Base-by-base conservation (phyloP, 805 yeast species). In the Kuraishia molischiana region DNA sequence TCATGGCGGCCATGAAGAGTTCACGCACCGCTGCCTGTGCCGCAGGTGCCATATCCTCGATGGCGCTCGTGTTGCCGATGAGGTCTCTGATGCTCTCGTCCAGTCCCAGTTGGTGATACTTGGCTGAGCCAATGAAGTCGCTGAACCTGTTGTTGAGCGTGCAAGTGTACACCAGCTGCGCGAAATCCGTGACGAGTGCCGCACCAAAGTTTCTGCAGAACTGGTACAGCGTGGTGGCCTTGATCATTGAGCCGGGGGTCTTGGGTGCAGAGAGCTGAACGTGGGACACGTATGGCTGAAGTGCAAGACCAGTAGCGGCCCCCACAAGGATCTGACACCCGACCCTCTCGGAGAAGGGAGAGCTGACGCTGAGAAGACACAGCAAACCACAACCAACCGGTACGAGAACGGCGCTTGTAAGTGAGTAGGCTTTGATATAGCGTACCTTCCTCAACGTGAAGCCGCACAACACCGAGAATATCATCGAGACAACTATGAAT, bases 221-320 rank as follows among this genome's bases (percentile, higher is more conserved):
- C 43, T 63, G 61, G 40, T 69, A 39, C 36, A 64, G 57, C 1
- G 75, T 53, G 4, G 77, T 70, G 2, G 72, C 60, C 52, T 72
- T 49, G 34, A 74, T 69, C 5, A 62, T 59, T 3, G 69, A 63
- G 13, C 79, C 79, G 5, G 71, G 63, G 1, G 59, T 51, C 41
- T 72, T 68, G 24, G 80, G 77, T 9, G 75, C 74, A 18, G 62
- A 54, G 6, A 74, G 50, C 46, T 74, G 77, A 2, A 70, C 60
- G 2, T 67, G 50, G 24, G 71, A 47, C 34, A 70, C 54, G 13
- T 62, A 45, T 2, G 73, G 56, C 49, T 74, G 79, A 49, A 72
- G 54, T 38, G 54, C 58, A 13, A 69, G 24, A 2, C 82, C 83
- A 32, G 64, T 51, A 0, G 70, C 61, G 4, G 66, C 54, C 19